phyloP scores from a whole-genome alignment of 306 rosid genomes.

The Prunus davidiana region DNA sequence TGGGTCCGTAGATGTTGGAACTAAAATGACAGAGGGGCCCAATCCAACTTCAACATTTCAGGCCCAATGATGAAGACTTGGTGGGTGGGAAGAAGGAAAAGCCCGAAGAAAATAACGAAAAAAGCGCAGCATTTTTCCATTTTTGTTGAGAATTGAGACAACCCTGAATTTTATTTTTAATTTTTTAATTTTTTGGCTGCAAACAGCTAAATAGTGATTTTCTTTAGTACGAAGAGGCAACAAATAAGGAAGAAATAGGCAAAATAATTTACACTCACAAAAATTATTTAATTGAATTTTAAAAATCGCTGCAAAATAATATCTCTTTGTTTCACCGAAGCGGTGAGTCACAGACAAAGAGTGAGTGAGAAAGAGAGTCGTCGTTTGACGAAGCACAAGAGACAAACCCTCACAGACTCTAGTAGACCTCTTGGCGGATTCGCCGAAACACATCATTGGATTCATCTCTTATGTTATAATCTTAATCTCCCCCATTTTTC shows the following conservation, averaged over 20 bases:
- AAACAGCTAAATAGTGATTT: background rate
- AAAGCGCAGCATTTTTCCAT: background rate
- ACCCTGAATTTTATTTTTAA: too few species aligned
- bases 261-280: too few species aligned
- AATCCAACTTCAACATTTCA: background rate
- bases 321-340: background rate
- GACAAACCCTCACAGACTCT: background rate
- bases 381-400: background rate
- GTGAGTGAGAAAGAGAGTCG: background rate
- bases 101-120: background rate
- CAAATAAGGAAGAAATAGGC: too few species aligned
- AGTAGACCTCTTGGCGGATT: background rate
- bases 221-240: background rate
- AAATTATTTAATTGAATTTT: too few species aligned
- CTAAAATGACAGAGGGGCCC: background rate
- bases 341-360: background rate
- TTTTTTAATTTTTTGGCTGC: background rate
- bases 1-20: too few species aligned
- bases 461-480: background rate
- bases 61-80: background rate
- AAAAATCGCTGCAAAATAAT: background rate
- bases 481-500: background rate
- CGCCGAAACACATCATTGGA: slow-evolving; percentile 10
- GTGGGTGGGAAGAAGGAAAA: background rate
- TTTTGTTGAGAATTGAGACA: background rate